phyloP scores from a whole-genome alignment of 257 asterid species.

The Nyctanthes arbortristis region DNA sequence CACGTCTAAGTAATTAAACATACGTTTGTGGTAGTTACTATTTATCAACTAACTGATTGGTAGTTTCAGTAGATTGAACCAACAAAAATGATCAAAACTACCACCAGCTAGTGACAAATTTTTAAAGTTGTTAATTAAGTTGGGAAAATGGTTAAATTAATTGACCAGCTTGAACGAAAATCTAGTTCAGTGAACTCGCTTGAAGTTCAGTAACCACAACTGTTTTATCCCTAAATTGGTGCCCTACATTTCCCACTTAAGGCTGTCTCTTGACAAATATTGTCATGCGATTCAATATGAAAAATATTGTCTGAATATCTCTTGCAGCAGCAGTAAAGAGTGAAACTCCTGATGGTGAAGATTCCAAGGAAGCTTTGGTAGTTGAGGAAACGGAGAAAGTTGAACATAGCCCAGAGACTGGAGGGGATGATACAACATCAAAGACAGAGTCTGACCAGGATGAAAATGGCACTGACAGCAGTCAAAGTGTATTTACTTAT shows the following conservation, averaged over 20 bases:
- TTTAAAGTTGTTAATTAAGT: background rate
- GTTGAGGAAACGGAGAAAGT: conserved; percentile 36
- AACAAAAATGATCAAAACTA: background rate
- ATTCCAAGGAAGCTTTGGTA: conserved; percentile 51
- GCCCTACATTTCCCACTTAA: background rate
- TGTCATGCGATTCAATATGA: background rate
- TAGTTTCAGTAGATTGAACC: background rate
- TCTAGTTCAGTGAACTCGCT: background rate
- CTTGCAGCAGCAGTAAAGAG: conserved; percentile 48
- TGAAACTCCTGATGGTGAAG: conserved; percentile 42
- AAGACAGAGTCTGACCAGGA: conserved; percentile 45
- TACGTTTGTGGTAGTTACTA: background rate
- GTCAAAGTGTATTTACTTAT: conserved; percentile 48
- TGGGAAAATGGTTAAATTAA: background rate
- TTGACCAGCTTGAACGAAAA: background rate
- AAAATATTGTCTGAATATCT: conserved; percentile 8
- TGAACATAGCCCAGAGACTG: conserved; percentile 45
- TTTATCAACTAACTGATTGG: background rate
- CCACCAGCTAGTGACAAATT: background rate
- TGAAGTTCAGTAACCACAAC: background rate
- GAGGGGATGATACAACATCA: conserved; percentile 44
- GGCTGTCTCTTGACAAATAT: background rate
- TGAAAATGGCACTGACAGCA: conserved; percentile 37
- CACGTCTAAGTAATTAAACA: too few species aligned
- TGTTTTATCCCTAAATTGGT: background rate